A percentile compares a stretch with the other conserved stretches of the same genome.
Evolutionary conservation across 768 basidiomycete species (phyloP).

Genomic region (Xanthoconium stramineum): DNA sequence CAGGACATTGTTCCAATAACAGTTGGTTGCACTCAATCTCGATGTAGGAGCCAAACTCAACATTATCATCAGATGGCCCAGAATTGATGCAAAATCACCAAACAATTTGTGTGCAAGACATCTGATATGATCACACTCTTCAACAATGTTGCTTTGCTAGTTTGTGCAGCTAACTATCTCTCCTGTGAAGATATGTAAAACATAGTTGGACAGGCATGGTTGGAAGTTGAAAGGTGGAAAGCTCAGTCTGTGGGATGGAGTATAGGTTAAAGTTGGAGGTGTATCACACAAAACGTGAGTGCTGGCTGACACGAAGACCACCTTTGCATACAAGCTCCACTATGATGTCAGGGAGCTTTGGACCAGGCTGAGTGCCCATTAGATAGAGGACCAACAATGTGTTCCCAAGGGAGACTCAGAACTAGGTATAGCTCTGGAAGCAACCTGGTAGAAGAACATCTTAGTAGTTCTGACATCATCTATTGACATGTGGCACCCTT

Average conservation of each 20-base stretch:
- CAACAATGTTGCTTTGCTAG: neutral
- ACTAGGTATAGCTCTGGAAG: too few species aligned
- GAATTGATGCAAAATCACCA: neutral
- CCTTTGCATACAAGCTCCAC: neutral
- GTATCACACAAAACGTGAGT: neutral
- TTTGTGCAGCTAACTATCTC: neutral
- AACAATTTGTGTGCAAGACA: neutral
- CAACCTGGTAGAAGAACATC: too few species aligned
- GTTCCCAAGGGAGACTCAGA: neutral
- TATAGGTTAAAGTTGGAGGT: neutral
- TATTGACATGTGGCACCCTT: too few species aligned
- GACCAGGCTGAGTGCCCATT: neutral
- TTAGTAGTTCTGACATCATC: too few species aligned
- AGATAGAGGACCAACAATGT: neutral
- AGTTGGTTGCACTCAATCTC: neutral
- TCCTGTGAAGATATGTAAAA: neutral
- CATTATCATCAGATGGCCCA: neutral
- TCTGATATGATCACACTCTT: neutral
- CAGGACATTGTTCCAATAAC: neutral
- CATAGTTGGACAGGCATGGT: neutral
- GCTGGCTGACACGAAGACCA: neutral
- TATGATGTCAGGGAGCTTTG: neutral
- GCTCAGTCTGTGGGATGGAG: neutral
- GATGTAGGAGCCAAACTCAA: neutral
- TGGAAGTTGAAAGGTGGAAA: neutral